A percentile compares a stretch with the other conserved stretches of the same genome.
These are phyloP conservation scores for Lathyrus aphaca DNA, from an alignment of 306 rosid species.

Conservation along the genomic window DNA sequence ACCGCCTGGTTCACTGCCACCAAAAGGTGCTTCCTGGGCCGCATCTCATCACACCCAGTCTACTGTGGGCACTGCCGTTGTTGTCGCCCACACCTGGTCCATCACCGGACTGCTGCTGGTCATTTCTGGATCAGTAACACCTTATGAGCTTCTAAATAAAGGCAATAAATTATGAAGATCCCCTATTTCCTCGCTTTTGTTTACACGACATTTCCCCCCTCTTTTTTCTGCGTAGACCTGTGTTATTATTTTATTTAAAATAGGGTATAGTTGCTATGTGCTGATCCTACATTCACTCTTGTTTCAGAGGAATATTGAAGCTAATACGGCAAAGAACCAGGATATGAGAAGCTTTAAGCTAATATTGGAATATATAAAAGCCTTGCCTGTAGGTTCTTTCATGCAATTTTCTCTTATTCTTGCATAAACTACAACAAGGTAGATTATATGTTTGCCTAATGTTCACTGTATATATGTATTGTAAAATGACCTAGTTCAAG, in stretches of 20 bases:
- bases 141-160: neutral
- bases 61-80: too few relatives aligned
- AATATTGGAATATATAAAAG: constrained; percentile 88
- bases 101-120: too few relatives aligned
- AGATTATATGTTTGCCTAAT: constrained; percentile 27
- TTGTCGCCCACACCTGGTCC: too few relatives aligned
- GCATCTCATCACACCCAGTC: too few relatives aligned
- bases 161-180: neutral
- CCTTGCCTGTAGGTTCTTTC: constrained; percentile 77
- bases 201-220: neutral
- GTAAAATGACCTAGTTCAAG: constrained; percentile 24
- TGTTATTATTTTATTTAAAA: constrained; percentile 9
- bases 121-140: too few relatives aligned
- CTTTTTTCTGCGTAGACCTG: neutral
- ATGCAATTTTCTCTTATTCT: constrained; percentile 17
- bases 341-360: constrained; percentile 93
- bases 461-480: constrained; percentile 1
- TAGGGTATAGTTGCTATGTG: constrained; percentile 4
- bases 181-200: constrained; percentile 3
- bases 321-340: constrained; percentile 53
- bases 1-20: too few relatives aligned
- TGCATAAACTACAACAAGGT: constrained; percentile 13
- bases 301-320: constrained; percentile 72
- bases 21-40: too few relatives aligned
- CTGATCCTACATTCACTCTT: constrained; percentile 49